Evolutionary conservation across 2,329 filamentous ascomycete species (phyloP), one percentile per base, ranked within the genome.

Genomic region (Botrytis fragariae): DNA sequence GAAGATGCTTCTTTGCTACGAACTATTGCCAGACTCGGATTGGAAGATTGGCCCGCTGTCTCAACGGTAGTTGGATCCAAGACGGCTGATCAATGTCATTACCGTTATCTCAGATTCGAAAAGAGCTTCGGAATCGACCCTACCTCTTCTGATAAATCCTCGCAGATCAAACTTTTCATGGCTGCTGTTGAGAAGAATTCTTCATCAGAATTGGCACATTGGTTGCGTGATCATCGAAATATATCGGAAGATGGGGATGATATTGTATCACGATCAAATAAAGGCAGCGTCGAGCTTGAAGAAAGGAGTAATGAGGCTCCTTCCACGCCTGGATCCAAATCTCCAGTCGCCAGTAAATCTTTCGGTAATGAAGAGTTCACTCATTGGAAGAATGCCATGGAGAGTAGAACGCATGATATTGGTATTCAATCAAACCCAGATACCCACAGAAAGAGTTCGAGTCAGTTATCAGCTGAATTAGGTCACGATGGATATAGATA

Each of bases 111-210:
- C 42, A 64, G 22, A 64, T 64, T 64, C 14, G 39, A 64, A 29
- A 64, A 64, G 25, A 64, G 62, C 20, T 64, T 64, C 8, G 62
- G 62, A 42, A 64, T 64, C 16, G 62, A 64, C 42, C 62, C 62
- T 35, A 64, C 62, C 16, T 64, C 62, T 45, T 32, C 25, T 29
- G 29, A 42, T n/a, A 64, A 64, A n/a, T 29, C 42, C 32, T 64
- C 39, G 29, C 62, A 64, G 42, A 42, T 45, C 14, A 45, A 29
- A 1, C 12, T 42, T 12, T 42, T 45, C 42, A 64, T 45, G 37
- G 25, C 37, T 42, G 39, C 62, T 64, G 10, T 64, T 29, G 62
- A 45, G 16, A 64, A 42, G 9, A 39, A 16, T 29, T 45, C 62
- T 20, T 64, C 42, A 16, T 44, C 62, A 22, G 62, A 64, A 44